Evolutionary conservation across 495 filamentous ascomycete genomes (phyloP), one percentile per base, ranked within the genome.

Genomic region (Platismatia glauca): DNA sequence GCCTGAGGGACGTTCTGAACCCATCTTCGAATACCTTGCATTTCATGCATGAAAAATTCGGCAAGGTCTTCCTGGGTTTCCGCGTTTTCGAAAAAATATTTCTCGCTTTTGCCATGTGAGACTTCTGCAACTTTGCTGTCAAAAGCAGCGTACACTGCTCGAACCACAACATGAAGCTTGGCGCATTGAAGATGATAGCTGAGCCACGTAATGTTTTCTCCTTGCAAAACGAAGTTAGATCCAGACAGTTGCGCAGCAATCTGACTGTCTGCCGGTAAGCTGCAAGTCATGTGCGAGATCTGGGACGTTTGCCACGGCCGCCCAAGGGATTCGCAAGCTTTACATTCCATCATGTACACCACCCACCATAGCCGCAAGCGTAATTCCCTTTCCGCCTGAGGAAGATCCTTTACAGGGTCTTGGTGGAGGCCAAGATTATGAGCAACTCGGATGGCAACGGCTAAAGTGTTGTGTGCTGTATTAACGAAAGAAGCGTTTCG

Each of bases 341-440:
- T 80, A 60, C 69, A 76, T 29, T 84, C 81, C 20, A 82, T 50
- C 7, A 68, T 52, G 62, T 76, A 82, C 3, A 83, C 57, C 0
- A 70, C 72, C 82, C 81, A 82, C 81, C 81, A 83, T 1, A 83
- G 38, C 1, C 82, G 73, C 55, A 71, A 76, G 5, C 75, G 74
- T 27, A 81, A 61, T 64, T 82, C 77, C 52, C 70, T 64, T 41
- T 79, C 68, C 3, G 64, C 60, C 6, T 62, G 53, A 1, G 78
- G 71, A 43, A 82, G 58, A 38, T 60, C 64, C 4, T 68, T 61
- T 1, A 75, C 70, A 5, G 81, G 79, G 18, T 82, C 77, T 0
- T 74, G 60, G 66, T 85, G 80, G 1, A 85, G 72, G 11, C 81
- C 81, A 1, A 82, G 70, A n/a, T 75, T 77, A 44, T 79, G 71